Conservation (phyloP, 306 rosid species). For the Senna siamea region DNA sequence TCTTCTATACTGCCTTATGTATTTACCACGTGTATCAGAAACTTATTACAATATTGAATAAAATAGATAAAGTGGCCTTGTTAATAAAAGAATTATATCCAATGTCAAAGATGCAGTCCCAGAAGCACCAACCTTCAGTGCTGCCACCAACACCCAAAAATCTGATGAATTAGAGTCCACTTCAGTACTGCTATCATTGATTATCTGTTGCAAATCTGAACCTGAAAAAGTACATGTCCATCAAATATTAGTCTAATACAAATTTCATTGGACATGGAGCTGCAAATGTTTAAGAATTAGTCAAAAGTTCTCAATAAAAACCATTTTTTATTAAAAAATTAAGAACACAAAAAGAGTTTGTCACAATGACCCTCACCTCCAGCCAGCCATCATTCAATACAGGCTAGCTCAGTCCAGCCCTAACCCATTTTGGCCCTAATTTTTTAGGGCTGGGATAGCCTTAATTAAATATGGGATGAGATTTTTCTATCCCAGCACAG, state of each 20-base stretch:
- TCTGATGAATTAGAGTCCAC: slow-evolving; percentile 79
- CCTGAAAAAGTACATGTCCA: slow-evolving; percentile 49
- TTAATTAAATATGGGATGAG: too few species aligned
- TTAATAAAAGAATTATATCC: slow-evolving; percentile 25
- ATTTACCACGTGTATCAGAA: too few species aligned
- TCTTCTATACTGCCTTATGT: too few species aligned
- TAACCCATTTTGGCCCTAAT: too few species aligned
- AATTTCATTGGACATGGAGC: slow-evolving; percentile 25
- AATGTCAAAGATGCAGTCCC: slow-evolving; percentile 21
- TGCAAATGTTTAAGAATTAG: slow-evolving; percentile 3
- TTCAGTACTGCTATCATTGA: slow-evolving; percentile 74
- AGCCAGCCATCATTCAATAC: not conserved
- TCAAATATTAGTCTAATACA: slow-evolving; percentile 10
- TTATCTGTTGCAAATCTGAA: slow-evolving; percentile 66
- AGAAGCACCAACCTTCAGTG: slow-evolving; percentile 77
- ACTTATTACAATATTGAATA: too few species aligned
- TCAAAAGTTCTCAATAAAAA: slow-evolving; percentile 19
- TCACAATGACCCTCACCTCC: slow-evolving; percentile 25
- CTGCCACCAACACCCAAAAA: slow-evolving; percentile 96
- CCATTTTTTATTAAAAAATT: not conserved
- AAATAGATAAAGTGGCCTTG: too few species aligned
- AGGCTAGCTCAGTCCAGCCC: too few species aligned
- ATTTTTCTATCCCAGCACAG: too few species aligned
- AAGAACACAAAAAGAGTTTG: not conserved
- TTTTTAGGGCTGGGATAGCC: too few species aligned